Conservation (phyloP, 495 filamentous ascomycete species). For the Neurospora sp. region DNA sequence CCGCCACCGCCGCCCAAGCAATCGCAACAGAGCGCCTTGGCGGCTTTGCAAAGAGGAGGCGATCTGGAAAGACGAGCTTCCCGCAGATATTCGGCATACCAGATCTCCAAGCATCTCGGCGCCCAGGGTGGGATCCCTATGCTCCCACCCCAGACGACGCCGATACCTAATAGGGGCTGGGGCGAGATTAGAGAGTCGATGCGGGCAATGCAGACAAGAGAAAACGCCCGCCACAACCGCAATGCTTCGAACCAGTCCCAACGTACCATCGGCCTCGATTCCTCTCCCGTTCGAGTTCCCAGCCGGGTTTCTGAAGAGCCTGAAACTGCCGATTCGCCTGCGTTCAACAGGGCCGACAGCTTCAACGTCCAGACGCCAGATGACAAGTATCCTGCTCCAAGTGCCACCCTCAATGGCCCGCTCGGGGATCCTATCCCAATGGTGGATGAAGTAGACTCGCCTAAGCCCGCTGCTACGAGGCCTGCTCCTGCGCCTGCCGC, state of each 20-base stretch:
- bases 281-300: conserved; percentile 50
- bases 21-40: conserved; percentile 82
- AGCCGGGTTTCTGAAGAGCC: conserved; percentile 59
- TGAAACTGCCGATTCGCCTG: conserved; percentile 32
- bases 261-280: conserved; percentile 35
- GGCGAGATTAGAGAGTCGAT: conserved; percentile 84
- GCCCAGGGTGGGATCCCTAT: conserved; percentile 66
- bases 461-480: conserved; percentile 14
- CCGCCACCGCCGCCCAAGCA: conserved; percentile 67
- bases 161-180: conserved; percentile 73
- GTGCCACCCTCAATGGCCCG: conserved; percentile 42
- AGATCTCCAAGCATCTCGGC: conserved; percentile 87
- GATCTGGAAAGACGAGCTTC: conserved; percentile 92
- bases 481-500: conserved; percentile 3
- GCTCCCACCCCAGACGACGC: conserved; percentile 74
- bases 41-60: conserved; percentile 79
- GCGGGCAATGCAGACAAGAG: conserved; percentile 78
- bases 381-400: conserved; percentile 46
- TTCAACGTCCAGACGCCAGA: conserved; percentile 47
- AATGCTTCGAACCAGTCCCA: conserved; percentile 31
- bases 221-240: conserved; percentile 55
- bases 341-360: conserved; percentile 28
- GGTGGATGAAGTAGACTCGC: conserved; percentile 18
- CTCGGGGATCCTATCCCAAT: conserved; percentile 28
- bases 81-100: conserved; percentile 85